Base-by-base conservation (phyloP, 1,139 yeast genomes). In the Scheffersomyces illinoinensis region DNA sequence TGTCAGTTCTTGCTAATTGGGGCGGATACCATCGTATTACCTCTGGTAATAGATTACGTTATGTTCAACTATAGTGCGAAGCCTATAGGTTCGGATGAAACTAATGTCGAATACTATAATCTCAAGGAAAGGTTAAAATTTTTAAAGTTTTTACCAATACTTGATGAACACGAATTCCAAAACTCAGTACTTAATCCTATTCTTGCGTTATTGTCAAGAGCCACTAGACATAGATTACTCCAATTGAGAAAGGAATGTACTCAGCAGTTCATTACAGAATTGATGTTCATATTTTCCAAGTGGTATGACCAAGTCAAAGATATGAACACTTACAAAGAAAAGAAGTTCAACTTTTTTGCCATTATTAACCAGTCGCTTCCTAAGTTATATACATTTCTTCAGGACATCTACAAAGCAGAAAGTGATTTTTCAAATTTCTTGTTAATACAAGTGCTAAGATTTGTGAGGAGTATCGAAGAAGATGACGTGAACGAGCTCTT, bases 31-130 rank as follows among this genome's bases (percentile, higher is more conserved):
- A 48, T 59, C 12, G 39, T 56, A 10, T 58, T 68, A 24, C 55
- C 56, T 1, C 69, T 68, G 72, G 59, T 71, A 3, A 58, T 54
- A n/a, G 66, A 67, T 24, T 68, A 56, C 52, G 47, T 69, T 6
- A 53, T 59, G 18, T 63, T 56, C 33, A 53, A 54, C 33, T 58
- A 57, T 43, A 56, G 56, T 14, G 56, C 61, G 1, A 58, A 50
- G 2, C 67, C 54, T 23, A 59, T 52, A 17, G 50, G 33, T 20
- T 43, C 53, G 47, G 54, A 48, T 24, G 55, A 26, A 24, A 52
- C 47, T 14, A 19, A 19, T 23, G 48, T 18, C 6, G 26, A 52
- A 19, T 50, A 47, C n/a, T 59, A 59, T 2, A 61, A 59, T 39
- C 53, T 63, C 33, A 46, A 49, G 3, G 61, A 59, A 47, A 58